Percentiles rank a stretch among this genome's conserved stretches.
Evolutionary conservation across 2,329 filamentous ascomycete species (phyloP).

Genomic region (Cryoendolithus antarcticus): DNA sequence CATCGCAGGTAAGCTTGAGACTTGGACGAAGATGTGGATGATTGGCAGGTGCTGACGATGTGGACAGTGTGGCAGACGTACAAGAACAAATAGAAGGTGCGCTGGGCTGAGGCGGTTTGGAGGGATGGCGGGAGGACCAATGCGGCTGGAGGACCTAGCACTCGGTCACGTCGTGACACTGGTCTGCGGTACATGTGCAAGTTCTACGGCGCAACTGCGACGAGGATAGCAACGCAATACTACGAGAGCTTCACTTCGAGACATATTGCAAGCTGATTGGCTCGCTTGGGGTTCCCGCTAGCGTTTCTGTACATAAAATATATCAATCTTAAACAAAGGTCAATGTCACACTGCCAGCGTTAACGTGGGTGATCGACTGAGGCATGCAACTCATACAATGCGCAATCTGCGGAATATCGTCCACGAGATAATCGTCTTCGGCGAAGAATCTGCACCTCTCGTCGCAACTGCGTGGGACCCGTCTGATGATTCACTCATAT

Average conservation of each 20-base stretch:
- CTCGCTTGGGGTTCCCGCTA: too few relatives aligned
- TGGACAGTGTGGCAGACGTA: conserved; percentile 52
- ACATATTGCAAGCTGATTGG: too few relatives aligned
- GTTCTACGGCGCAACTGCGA: too few relatives aligned
- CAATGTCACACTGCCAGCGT: too few relatives aligned
- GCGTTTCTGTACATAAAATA: too few relatives aligned
- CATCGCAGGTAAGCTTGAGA: conserved; percentile 45
- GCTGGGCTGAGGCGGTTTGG: background rate
- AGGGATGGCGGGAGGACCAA: background rate
- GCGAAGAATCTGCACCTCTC: conserved; percentile 45
- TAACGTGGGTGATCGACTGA: too few relatives aligned
- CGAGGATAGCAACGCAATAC: too few relatives aligned
- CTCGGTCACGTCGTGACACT: too few relatives aligned
- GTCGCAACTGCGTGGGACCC: conserved; percentile 80
- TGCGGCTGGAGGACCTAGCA: too few relatives aligned
- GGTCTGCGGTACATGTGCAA: too few relatives aligned
- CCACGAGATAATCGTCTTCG: conserved; percentile 51
- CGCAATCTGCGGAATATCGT: conserved; percentile 74
- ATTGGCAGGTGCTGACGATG: conserved; percentile 14
- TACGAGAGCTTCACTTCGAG: too few relatives aligned
- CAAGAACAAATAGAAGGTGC: conserved; percentile 38
- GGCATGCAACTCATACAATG: conserved; percentile 42
- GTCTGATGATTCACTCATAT: conserved; percentile 63
- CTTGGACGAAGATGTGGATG: conserved; percentile 5
- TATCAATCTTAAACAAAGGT: too few relatives aligned